Evolutionary conservation across 805 yeast genomes (phyloP), one percentile per base, ranked within the genome.

Genomic region (Kurtzmaniella cleridarum): DNA sequence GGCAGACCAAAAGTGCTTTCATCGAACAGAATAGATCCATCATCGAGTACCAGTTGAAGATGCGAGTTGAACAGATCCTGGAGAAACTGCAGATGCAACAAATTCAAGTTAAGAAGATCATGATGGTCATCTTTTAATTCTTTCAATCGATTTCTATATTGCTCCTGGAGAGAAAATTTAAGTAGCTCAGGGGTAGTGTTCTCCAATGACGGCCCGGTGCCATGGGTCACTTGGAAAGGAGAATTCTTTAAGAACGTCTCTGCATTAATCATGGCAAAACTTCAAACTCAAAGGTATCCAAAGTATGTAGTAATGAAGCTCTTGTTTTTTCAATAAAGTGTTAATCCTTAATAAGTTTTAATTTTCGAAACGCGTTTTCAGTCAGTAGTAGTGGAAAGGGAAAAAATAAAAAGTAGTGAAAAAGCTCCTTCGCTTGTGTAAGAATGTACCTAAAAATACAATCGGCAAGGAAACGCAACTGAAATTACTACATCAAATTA

Each of bases 111-210:
- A n/a, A 43, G 47, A 14, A 34, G 24, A 23, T 43, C 46, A 14
- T 41, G 41, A 6, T 41, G 45, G 28, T 39, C 41, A 11, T 40
- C 41, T 24, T 49, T 44, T 11, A 48, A 34, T n/a, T 49, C 51
- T 5, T 30, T 31, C 33, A 60, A 31, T 27, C 50, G 53, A 34
- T 34, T 39, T 27, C 67, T 55, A 39, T 59, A 51, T 40, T 67
- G 69, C 44, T 68, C 70, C 47, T 64, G 69, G 26, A 69, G 57
- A 49, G 66, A 71, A 40, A 66, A 68, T 48, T 66, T 67, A 41
- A 69, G 56, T 14, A 69, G 53, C 2, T 69, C 73, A 1, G 69
- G 64, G 1, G 73, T 66, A 5, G 72, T 66, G 41, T 67, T 66
- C 40, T 55, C 39, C 31, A 68, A 51, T 39, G 60, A 63, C 46